Conservation (phyloP, 352 stramenopile species). For the Globisporangium megalacanthum region DNA sequence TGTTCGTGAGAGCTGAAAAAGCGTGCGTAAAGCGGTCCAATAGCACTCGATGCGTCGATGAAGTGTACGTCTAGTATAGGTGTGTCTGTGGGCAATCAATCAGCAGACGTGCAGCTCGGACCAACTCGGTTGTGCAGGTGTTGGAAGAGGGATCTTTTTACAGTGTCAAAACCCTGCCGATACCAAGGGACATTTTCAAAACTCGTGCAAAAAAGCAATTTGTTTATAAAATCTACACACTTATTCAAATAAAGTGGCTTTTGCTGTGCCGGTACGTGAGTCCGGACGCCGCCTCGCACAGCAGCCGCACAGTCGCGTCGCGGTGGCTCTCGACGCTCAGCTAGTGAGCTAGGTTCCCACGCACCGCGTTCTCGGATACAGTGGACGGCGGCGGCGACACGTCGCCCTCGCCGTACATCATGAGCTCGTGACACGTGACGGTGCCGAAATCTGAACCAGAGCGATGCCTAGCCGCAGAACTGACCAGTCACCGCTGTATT, state of each 20-base stretch:
- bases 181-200: too few relatives aligned
- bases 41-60: too few relatives aligned
- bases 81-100: too few relatives aligned
- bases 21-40: too few relatives aligned
- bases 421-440: slow-evolving; percentile 12
- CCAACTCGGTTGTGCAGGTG: neutral
- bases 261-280: slow-evolving; percentile 44
- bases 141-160: too few relatives aligned
- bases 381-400: slow-evolving; percentile 6
- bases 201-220: too few relatives aligned
- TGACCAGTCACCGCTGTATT: neutral
- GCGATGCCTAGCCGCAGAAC: slow-evolving; percentile 1
- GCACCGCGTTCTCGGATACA: slow-evolving; percentile 1
- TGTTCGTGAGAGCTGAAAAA: too few relatives aligned
- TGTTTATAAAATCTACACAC: too few relatives aligned
- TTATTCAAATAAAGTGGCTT: too few relatives aligned
- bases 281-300: slow-evolving; percentile 14
- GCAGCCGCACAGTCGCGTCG: neutral
- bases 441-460: slow-evolving; percentile 13
- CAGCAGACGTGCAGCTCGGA: too few relatives aligned
- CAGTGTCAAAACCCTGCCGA: too few relatives aligned
- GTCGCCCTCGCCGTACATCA: slow-evolving; percentile 13
- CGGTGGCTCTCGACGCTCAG: neutral
- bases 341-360: slow-evolving; percentile 5
- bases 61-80: too few relatives aligned